Evolutionary conservation across 148 eudicot species (phyloP), one percentile per base, ranked within the genome.

Genomic region (Suaeda aralocaspica): DNA sequence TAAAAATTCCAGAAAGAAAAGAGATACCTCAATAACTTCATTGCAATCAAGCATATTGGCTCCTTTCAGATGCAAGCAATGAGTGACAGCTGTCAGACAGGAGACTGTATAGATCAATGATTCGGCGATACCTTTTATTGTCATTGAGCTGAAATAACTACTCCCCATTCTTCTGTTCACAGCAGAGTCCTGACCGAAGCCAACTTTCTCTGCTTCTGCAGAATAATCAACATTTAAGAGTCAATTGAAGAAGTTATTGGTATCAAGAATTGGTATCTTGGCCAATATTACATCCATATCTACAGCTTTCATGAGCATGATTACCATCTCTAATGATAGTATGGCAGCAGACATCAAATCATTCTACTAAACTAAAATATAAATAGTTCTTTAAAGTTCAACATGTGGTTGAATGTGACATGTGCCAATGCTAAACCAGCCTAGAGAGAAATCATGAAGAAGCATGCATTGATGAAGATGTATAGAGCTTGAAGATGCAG

Each of bases 101-200:
- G 98, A 93, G 46, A 83, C 80, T 56, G 83, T 86, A 88, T 76
- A 16, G 98, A 90, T 78, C 98, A 82, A 93, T 92, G 34, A 88
- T 87, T 64, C 81, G 79, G 65, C 95, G 82, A 59, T 88, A 90
- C 75, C 96, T 85, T 81, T 72, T 93, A 29, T 82, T 88, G 74
- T 90, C 95, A 68, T 85, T 87, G 66, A 93, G 74, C 34, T 80
- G 81, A 74, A 85, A 78, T 80, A 77, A 66, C 85, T 74, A 30
- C 71, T 62, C 74, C 98, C 96, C 92, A 90, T 66, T 88, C 78
- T 72, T 90, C 90, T 42, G 67, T 64, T 73, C 60, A 68, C 75
- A 67, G 57, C 78, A 19, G 30, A 51, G 68, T 51, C 82, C 66
- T 56, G 66, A 59, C 30, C 55, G 55, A 39, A 41, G 28, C 46